Evolutionary conservation across 139 green algal species (phyloP), one percentile per base, ranked within the genome.

Genomic region (Ettlia oleoabundans): DNA sequence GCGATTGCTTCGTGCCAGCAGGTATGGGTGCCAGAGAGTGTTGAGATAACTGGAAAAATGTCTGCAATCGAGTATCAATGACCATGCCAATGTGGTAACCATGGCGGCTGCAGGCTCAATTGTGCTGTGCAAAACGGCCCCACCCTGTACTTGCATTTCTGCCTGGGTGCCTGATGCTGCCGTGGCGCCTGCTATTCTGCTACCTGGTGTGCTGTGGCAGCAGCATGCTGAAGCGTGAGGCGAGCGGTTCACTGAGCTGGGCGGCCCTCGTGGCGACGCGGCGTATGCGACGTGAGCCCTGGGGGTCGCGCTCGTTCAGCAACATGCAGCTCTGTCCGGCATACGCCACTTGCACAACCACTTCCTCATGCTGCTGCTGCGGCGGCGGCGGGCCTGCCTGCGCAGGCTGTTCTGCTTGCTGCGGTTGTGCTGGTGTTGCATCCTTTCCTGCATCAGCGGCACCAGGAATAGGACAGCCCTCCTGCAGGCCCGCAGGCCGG

Each of bases 271-370:
- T 10, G n/a, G 64, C 64, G 30, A 71, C 10, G n/a, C 5, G 22
- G 4, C 64, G 64, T 30, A 71, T 30, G 5, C 64, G 64, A n/a
- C 30, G 7, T 3, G 7, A 35, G 30, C 82, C 86, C n/a, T 55
- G 51, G 65, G 87, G 80, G 28, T 82, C 68, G 21, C 30, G 38
- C 26, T 53, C 51, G 76, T 90, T 90, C 68, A 86, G 64, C 52
- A 90, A 81, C 86, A 90, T 88, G 51, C 35, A 24, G 35, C 52
- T 75, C 18, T 66, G 77, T 1, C 84, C 86, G 9, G 58, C 85
- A 21, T 80, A 66, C 10, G 22, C 64, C 22, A 90, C 61, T 24
- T 78, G 61, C 38, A 90, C 71, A 80, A 80, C 73, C 9, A 78
- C 47, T n/a, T 26, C 19, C 42, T 63, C 38, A n/a, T 47, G 32